Evolutionary conservation across 805 yeast species (phyloP).

Genomic region (Wickerhamomyces ciferrii): DNA sequence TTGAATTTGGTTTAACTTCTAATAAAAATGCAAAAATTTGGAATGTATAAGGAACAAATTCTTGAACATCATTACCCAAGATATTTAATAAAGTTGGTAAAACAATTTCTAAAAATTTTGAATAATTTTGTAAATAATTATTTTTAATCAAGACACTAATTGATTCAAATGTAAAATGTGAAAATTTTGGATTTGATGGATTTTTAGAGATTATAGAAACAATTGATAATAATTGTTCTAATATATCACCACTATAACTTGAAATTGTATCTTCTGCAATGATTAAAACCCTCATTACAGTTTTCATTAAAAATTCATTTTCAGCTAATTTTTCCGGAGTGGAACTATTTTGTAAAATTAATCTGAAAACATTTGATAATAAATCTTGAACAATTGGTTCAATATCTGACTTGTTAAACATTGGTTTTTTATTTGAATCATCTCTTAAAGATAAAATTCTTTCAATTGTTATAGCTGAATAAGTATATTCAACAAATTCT

Average conservation of each 20-base stretch:
- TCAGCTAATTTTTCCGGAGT: constrained; percentile 92
- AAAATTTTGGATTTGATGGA: constrained; percentile 93
- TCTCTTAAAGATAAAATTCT: constrained; percentile 76
- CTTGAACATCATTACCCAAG: constrained; percentile 82
- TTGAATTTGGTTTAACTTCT: constrained; percentile 48
- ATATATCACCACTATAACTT: constrained; percentile 36
- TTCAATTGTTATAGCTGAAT: constrained; percentile 90
- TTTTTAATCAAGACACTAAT: constrained; percentile 70
- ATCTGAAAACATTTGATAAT: constrained; percentile 57
- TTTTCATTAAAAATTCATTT: constrained; percentile 88
- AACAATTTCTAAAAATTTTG: constrained; percentile 34
- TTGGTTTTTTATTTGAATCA: constrained; percentile 40
- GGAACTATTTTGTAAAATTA: constrained; percentile 52
- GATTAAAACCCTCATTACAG: constrained; percentile 75
- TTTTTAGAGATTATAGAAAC: constrained; percentile 70
- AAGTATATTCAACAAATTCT: constrained; percentile 84
- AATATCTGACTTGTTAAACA: constrained; percentile 73
- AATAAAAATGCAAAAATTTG: constrained; percentile 82
- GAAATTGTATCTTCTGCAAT: constrained; percentile 65
- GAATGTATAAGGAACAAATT: constrained; percentile 88
- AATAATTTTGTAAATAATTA: constrained; percentile 28
- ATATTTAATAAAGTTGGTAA: constrained; percentile 66
- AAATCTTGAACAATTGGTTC: constrained; percentile 56
- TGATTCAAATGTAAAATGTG: constrained; percentile 88
- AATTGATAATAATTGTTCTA: constrained; percentile 66